Conservation (phyloP, 768 basidiomycete genomes). For the Rhodotorula toruloides region DNA sequence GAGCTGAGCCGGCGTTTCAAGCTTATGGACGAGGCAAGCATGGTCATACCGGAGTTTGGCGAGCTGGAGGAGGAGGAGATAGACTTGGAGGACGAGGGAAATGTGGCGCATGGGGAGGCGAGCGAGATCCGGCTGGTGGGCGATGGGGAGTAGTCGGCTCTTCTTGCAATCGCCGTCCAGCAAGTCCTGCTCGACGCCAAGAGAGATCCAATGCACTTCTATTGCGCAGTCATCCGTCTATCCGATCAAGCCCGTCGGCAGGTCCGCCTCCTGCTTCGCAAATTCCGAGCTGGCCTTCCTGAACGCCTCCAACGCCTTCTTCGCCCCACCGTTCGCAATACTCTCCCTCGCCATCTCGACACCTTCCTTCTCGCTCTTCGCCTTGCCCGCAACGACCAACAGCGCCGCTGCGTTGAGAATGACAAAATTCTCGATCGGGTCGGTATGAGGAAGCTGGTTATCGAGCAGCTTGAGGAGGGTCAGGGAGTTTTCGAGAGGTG, state of each 20-base stretch:
- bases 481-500: constrained; percentile 73
- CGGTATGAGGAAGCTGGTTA: constrained; percentile 40
- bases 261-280: neutral
- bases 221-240: too few species aligned
- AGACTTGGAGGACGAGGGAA: neutral
- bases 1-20: constrained; percentile 44
- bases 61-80: neutral
- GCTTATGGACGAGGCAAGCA: constrained; percentile 37
- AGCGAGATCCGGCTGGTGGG: neutral
- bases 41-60: constrained; percentile 33
- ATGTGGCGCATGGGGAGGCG: neutral
- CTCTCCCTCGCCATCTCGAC: constrained; percentile 59
- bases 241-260: too few species aligned
- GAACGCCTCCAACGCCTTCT: constrained; percentile 50
- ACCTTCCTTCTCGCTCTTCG: constrained; percentile 64
- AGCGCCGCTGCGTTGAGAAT: constrained; percentile 84
- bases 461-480: constrained; percentile 64
- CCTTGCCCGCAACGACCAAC: constrained; percentile 75
- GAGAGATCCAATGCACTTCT: too few species aligned
- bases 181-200: too few species aligned
- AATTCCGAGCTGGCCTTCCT: constrained; percentile 28
- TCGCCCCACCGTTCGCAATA: constrained; percentile 48
- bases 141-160: neutral
- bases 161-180: too few species aligned
- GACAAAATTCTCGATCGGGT: constrained; percentile 74